phyloP scores from a whole-genome alignment of 495 filamentous ascomycete species.

The Friedmanniomyces simplex region DNA sequence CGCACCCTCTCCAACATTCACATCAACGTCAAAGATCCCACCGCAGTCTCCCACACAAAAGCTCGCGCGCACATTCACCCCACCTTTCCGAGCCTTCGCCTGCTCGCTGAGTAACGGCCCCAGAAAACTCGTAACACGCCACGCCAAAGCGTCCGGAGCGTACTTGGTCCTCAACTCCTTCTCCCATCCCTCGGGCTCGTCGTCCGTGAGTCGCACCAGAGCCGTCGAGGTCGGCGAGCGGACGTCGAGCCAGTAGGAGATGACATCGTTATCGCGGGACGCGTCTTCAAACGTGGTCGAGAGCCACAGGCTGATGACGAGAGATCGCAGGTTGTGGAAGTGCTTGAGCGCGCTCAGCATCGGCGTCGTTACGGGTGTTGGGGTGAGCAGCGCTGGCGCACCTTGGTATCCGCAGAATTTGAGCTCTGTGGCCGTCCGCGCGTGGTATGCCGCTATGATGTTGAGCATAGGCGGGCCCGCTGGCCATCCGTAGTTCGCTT shows the following conservation, averaged over 20 bases:
- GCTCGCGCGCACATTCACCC: constrained; percentile 28
- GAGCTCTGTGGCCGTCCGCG: constrained; percentile 25
- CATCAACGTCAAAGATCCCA: constrained; percentile 30
- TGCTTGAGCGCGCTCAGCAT: constrained; percentile 24
- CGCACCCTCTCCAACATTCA: constrained; percentile 21
- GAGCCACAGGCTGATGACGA: constrained; percentile 26
- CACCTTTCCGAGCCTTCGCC: constrained; percentile 24
- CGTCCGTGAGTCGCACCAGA: constrained; percentile 18
- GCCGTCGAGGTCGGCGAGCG: constrained; percentile 23
- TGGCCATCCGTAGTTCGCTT: constrained; percentile 25
- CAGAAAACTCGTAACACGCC: constrained; percentile 20
- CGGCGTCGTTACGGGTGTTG: constrained; percentile 23
- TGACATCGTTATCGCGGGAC: constrained; percentile 24
- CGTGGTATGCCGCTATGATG: constrained; percentile 24
- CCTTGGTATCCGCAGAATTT: constrained; percentile 31
- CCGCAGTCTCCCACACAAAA: constrained; percentile 24
- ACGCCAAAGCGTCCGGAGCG: constrained; percentile 23
- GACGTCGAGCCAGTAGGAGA: constrained; percentile 25
- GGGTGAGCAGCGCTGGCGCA: constrained; percentile 17
- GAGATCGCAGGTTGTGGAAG: constrained; percentile 26
- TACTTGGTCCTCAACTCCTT: constrained; percentile 21
- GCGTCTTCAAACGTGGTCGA: constrained; percentile 22
- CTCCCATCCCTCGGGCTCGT: constrained; percentile 20
- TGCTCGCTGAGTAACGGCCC: constrained; percentile 21
- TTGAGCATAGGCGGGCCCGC: constrained; percentile 25